Evolutionary conservation across 352 stramenopile species (phyloP).

Genomic region (Globisporangium canariense): DNA sequence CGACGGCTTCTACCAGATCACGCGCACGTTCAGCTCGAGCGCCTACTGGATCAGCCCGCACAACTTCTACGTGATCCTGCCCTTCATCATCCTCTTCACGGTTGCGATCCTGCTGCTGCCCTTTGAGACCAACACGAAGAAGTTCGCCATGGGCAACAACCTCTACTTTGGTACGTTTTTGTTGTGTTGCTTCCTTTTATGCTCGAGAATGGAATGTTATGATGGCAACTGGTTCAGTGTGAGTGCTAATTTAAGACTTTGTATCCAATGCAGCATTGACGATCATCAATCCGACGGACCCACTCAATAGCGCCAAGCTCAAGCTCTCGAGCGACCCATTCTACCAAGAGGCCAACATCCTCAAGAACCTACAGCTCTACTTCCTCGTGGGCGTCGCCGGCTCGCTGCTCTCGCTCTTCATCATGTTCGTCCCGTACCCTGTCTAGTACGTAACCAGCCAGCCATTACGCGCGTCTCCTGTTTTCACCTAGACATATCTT

Average conservation of each 20-base stretch:
- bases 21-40: conserved; percentile 40
- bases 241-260: not conserved
- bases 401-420: conserved; percentile 42
- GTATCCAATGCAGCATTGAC: conserved; percentile 36
- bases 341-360: conserved; percentile 39
- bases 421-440: conserved; percentile 58
- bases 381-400: conserved; percentile 50
- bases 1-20: conserved; percentile 44
- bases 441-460: conserved; percentile 40
- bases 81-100: conserved; percentile 61
- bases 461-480: not conserved
- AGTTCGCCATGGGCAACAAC: conserved; percentile 66
- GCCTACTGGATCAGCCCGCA: conserved; percentile 51
- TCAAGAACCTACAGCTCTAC: conserved; percentile 51
- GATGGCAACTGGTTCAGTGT: not conserved
- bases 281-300: conserved; percentile 54
- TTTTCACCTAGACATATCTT: not conserved
- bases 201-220: not conserved
- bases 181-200: not conserved
- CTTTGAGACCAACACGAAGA: conserved; percentile 59
- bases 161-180: conserved; percentile 44
- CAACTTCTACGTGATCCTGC: conserved; percentile 47
- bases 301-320: conserved; percentile 27
- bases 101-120: conserved; percentile 48
- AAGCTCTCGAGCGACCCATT: conserved; percentile 34